Evolutionary conservation across 129 eudicot genomes (phyloP).

Genomic region (Artemisia argyi): DNA sequence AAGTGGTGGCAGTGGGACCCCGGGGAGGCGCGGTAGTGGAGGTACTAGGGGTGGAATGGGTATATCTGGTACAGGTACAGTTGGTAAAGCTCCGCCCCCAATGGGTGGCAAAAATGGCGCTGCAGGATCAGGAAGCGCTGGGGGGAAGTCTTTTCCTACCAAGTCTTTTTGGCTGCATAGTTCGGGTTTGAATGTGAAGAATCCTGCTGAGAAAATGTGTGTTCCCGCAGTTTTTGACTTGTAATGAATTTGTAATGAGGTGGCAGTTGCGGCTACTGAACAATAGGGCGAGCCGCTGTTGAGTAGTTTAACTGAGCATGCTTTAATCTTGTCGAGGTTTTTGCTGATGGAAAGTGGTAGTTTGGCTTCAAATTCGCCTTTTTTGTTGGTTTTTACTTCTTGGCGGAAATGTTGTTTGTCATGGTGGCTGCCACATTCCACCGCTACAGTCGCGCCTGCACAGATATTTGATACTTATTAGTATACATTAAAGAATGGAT

Average conservation of each 20-base stretch:
- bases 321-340: slow-evolving; percentile 47
- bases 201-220: slow-evolving; percentile 83
- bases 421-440: slow-evolving; percentile 50
- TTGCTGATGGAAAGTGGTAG: slow-evolving; percentile 60
- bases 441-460: slow-evolving; percentile 82
- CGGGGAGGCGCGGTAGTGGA: slow-evolving; percentile 33
- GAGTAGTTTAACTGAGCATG: slow-evolving; percentile 57
- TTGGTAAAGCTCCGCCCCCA: slow-evolving; percentile 37
- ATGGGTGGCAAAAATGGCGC: slow-evolving; percentile 36
- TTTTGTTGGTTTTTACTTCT: slow-evolving; percentile 63
- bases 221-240: slow-evolving; percentile 54
- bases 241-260: slow-evolving; percentile 53
- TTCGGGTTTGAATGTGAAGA: slow-evolving; percentile 74
- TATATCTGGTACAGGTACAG: slow-evolving; percentile 52
- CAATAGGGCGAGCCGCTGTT: slow-evolving; percentile 69
- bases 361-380: slow-evolving; percentile 65
- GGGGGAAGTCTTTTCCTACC: slow-evolving; percentile 38
- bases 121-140: slow-evolving; percentile 53
- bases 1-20: slow-evolving; percentile 47
- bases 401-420: slow-evolving; percentile 33
- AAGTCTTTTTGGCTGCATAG: slow-evolving; percentile 59
- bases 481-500: too few species aligned
- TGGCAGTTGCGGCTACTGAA: slow-evolving; percentile 67
- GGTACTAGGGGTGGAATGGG: slow-evolving; percentile 46
- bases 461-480: background rate